Conservation (phyloP, 2,329 filamentous ascomycete species). For the Fusarium veterinarium region DNA sequence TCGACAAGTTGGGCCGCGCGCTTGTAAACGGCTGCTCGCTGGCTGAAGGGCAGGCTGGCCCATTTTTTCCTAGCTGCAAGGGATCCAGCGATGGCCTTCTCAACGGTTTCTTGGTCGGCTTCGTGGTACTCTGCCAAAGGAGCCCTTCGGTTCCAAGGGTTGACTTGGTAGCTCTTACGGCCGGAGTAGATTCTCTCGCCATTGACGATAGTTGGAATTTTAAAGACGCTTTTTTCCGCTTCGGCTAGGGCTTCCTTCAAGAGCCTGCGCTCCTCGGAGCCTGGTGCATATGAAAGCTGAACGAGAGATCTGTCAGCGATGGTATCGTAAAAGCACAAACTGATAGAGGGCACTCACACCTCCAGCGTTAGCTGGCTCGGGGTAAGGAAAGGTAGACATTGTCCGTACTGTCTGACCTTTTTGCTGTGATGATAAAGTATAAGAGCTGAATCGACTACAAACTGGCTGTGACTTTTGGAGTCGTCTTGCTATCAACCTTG, state of each 20-base stretch:
- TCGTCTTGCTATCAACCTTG: too few relatives aligned
- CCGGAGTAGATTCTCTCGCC: slow-evolving; percentile 5
- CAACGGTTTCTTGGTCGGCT: neutral
- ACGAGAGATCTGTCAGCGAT: neutral
- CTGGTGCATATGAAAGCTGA: slow-evolving; percentile 4
- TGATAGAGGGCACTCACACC: neutral
- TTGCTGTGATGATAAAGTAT: too few relatives aligned
- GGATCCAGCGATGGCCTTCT: slow-evolving; percentile 6
- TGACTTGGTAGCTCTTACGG: slow-evolving; percentile 1
- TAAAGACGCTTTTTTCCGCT: neutral
- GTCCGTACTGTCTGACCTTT: neutral
- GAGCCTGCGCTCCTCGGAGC: neutral
- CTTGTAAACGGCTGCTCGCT: slow-evolving; percentile 5
- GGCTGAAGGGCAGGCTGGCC: neutral
- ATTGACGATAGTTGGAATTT: slow-evolving; percentile 6
- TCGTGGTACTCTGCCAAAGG: slow-evolving; percentile 6
- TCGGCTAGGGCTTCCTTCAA: slow-evolving; percentile 4
- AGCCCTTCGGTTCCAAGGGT: neutral
- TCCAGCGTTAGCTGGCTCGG: slow-evolving; percentile 11
- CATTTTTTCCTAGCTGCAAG: slow-evolving; percentile 12
- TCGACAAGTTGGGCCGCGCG: slow-evolving; percentile 2
- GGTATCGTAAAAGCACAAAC: neutral
- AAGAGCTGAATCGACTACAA: too few relatives aligned
- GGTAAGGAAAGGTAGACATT: slow-evolving; percentile 3
- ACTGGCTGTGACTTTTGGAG: too few relatives aligned